Base-by-base conservation (phyloP, 345 rosid genomes). In the Fremontodendron californicum region DNA sequence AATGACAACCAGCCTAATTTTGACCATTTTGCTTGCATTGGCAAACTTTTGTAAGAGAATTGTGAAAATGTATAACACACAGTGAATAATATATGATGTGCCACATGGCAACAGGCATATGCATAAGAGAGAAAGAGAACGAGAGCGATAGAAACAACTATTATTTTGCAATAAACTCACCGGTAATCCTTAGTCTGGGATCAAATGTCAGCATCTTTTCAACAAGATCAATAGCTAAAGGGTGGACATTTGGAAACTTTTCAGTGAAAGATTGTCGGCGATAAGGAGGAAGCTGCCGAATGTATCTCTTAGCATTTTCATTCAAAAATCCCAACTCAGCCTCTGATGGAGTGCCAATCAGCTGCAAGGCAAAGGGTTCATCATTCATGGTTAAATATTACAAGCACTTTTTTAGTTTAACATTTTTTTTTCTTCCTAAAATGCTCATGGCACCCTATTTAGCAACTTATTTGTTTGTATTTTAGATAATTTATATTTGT, bases 181-280 rank as follows among this genome's bases (percentile, higher is more conserved):
- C 99, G 62, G 97, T 81, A 73, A 95, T 88, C 87, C 98, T 90
- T 79, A 35, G 82, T 61, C 92, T 83, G 25, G 96, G 93, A 84
- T 95, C 99, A 82, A 95, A 95, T 9, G 87, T 90, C 31, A 95
- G 78, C 94, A 95, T 93, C 92, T 87, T 95, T 78, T 95, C 96
- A 71, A 90, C 83, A 27, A 95, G 94, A 86, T 93, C 94, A 70
- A 95, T 88, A 51, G 96, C 99, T 74, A 75, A 37, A 0, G 91
- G 87, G 73, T 89, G 88, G 78, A 89, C 93, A 71, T 42, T 88
- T 1, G 97, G 96, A 78, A 93, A 93, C 75, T 86, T 92, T 77
- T 87, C 92, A 33, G 84, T 79, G 84, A 93, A 89, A 63, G 98
- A 92, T 71, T 90, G 96, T 13, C 93, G 91, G 40, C 67, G 87